Percentiles rank a stretch among this genome's conserved stretches.
These are phyloP conservation scores for Chloris gayana DNA, from an alignment of 176 grass and related monocot species.

Conservation along the genomic window DNA sequence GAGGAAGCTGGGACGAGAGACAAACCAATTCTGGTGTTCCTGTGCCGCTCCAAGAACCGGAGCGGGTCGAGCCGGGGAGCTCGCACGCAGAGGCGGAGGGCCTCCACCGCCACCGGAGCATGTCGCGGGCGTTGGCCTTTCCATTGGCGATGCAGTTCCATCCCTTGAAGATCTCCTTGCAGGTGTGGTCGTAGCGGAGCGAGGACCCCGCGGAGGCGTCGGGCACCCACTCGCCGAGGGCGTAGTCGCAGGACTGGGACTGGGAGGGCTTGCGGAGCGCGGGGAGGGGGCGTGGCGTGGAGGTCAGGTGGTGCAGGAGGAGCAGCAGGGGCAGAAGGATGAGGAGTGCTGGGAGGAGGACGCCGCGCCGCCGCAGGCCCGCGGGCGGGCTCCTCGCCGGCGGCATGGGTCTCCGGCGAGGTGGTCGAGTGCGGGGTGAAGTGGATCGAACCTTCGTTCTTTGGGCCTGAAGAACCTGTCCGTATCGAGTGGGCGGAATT, in stretches of 20 bases:
- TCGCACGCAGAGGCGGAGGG: conserved; percentile 42
- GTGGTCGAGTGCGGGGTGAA: background rate
- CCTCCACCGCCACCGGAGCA: conserved; percentile 74
- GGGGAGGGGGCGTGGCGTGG: conserved; percentile 8
- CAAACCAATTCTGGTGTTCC: conserved; percentile 72
- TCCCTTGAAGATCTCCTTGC: conserved; percentile 90
- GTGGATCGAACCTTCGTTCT: background rate
- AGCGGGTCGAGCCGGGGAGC: conserved; percentile 52
- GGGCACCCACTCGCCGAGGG: conserved; percentile 63
- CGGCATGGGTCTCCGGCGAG: conserved; percentile 32
- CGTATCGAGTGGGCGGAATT: no score
- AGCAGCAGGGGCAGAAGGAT: background rate
- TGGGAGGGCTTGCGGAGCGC: background rate
- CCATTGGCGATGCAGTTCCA: conserved; percentile 85
- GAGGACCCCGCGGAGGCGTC: conserved; percentile 16
- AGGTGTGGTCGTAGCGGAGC: conserved; percentile 70
- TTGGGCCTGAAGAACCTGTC: background rate
- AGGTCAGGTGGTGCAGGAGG: conserved; percentile 10
- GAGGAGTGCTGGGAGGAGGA: background rate
- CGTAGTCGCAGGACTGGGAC: conserved; percentile 56
- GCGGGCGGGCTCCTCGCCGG: conserved; percentile 35
- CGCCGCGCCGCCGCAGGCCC: conserved; percentile 22
- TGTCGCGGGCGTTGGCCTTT: conserved; percentile 60
- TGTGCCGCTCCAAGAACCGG: conserved; percentile 62
- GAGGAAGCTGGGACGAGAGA: background rate